phyloP scores from a whole-genome alignment of 345 rosid species.

The Geranium rotundifolium region DNA sequence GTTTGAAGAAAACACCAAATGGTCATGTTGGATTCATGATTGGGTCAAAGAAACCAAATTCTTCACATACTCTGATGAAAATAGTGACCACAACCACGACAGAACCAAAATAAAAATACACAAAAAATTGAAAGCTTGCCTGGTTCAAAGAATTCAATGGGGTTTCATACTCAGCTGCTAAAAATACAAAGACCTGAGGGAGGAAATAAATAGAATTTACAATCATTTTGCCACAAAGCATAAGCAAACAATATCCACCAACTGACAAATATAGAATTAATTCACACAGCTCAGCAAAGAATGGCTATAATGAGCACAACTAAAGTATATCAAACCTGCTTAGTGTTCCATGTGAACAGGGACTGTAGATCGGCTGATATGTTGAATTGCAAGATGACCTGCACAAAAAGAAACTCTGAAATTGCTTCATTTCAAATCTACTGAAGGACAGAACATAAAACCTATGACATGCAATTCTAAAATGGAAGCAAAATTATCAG shows the following conservation, averaged over 20 bases:
- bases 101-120: too few relatives aligned
- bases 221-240: not conserved
- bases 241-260: not conserved
- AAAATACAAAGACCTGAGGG: slow-evolving; percentile 68
- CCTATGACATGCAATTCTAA: too few relatives aligned
- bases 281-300: not conserved
- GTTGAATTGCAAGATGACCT: slow-evolving; percentile 88
- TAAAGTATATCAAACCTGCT: slow-evolving; percentile 48
- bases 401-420: slow-evolving; percentile 6
- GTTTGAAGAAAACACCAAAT: not conserved
- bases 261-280: not conserved
- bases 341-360: slow-evolving; percentile 93
- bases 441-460: not conserved
- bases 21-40: too few relatives aligned
- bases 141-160: slow-evolving; percentile 72
- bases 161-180: slow-evolving; percentile 88
- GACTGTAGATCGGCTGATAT: slow-evolving; percentile 80
- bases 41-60: too few relatives aligned
- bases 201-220: not conserved
- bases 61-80: too few relatives aligned
- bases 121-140: slow-evolving; percentile 24
- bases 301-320: not conserved
- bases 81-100: not conserved
- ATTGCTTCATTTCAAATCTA: not conserved
- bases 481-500: not conserved